Evolutionary conservation across 306 rosid genomes (phyloP).

Genomic region (Fragaria nilgerrensis): DNA sequence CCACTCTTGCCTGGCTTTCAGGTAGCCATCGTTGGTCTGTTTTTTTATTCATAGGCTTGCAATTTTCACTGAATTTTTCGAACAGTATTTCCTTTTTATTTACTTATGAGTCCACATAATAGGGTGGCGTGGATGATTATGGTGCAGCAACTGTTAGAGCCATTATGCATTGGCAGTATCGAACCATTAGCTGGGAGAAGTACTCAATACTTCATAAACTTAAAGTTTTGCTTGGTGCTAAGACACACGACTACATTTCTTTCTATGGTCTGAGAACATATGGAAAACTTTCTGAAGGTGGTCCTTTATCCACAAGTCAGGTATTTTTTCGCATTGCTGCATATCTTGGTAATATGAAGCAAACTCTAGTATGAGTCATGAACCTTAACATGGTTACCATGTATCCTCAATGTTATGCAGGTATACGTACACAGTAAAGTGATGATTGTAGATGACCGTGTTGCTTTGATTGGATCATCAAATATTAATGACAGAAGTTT

Average conservation of each 20-base stretch:
- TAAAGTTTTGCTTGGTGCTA: conserved; percentile 32
- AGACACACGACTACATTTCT: conserved; percentile 46
- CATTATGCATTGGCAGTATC: conserved; percentile 53
- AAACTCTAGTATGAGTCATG: background rate
- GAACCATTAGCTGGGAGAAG: conserved; percentile 47
- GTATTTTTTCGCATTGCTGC: conserved; percentile 14
- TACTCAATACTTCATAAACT: conserved; percentile 43
- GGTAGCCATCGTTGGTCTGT: conserved; percentile 24
- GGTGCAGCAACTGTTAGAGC: conserved; percentile 59
- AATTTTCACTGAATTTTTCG: background rate
- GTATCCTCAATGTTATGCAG: conserved; percentile 20
- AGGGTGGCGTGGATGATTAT: conserved; percentile 51
- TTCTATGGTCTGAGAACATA: conserved; percentile 48
- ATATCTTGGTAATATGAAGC: background rate
- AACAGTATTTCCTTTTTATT: background rate
- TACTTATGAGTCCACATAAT: conserved; percentile 3
- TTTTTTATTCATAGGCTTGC: background rate
- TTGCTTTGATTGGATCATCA: conserved; percentile 49
- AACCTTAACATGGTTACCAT: background rate
- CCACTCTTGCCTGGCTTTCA: conserved; percentile 55
- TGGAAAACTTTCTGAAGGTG: conserved; percentile 46
- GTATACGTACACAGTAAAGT: conserved; percentile 54
- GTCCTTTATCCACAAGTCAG: conserved; percentile 52
- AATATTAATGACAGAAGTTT: conserved; percentile 52
- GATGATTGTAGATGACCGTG: conserved; percentile 45